Conservation (phyloP, 2,329 filamentous ascomycete genomes). For the Claviceps capensis region DNA sequence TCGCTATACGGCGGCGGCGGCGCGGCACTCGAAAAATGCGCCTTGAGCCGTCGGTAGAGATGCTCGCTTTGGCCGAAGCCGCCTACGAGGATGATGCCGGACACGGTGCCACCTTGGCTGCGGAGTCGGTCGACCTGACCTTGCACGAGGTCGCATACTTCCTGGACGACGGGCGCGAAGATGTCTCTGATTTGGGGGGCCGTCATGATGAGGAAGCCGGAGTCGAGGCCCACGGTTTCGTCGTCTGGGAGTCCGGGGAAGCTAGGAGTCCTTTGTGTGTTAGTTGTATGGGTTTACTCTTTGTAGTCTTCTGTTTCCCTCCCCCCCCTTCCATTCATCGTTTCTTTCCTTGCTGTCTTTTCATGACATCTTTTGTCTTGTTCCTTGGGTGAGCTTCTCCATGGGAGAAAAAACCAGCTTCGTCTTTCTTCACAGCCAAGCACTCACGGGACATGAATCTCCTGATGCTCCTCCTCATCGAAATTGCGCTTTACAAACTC, state of each 20-base stretch:
- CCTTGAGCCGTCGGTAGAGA: conserved; percentile 56
- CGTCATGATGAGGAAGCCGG: conserved; percentile 61
- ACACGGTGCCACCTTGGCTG: conserved; percentile 46
- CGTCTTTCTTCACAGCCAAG: no score
- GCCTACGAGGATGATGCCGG: conserved; percentile 68
- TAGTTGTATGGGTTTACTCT: no score
- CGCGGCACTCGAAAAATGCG: conserved; percentile 36
- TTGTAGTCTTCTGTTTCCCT: no score
- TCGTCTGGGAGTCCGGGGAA: conserved; percentile 67
- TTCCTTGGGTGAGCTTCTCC: no score
- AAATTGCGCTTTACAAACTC: conserved; percentile 79
- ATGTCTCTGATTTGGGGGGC: conserved; percentile 57
- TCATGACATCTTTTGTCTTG: neutral
- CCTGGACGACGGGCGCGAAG: conserved; percentile 61
- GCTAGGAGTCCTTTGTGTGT: conserved; percentile 16
- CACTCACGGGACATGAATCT: conserved; percentile 60
- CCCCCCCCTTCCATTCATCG: no score
- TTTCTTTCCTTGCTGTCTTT: neutral
- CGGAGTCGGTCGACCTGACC: conserved; percentile 53
- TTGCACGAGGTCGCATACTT: conserved; percentile 54
- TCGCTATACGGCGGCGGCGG: conserved; percentile 49
- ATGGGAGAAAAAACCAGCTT: no score
- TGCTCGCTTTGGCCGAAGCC: conserved; percentile 73
- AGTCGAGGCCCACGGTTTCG: conserved; percentile 60
- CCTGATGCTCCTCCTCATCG: conserved; percentile 61